Conservation (phyloP, 208 protist species). For the Crithidia fasciculata region DNA sequence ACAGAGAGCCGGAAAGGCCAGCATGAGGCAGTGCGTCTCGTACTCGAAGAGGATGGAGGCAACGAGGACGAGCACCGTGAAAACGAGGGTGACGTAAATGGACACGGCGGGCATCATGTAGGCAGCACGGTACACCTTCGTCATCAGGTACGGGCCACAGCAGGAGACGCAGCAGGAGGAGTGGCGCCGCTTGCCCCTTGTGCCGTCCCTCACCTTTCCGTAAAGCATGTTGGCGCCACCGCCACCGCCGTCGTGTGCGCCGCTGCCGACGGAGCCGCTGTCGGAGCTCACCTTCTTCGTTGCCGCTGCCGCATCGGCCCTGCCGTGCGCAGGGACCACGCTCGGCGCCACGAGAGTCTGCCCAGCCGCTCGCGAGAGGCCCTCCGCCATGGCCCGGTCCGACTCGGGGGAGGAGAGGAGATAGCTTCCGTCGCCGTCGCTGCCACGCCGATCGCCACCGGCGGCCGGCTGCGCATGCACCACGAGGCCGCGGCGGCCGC, state of each 20-base stretch:
- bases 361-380: neutral
- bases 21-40: conserved; percentile 47
- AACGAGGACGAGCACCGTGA: conserved; percentile 29
- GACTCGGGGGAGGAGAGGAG: neutral
- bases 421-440: conserved; percentile 10
- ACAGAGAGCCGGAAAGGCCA: conserved; percentile 42
- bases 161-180: no score
- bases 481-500: conserved; percentile 7
- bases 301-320: neutral
- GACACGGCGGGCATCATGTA: conserved; percentile 34
- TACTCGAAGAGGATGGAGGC: conserved; percentile 47
- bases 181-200: neutral
- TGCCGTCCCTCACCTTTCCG: neutral
- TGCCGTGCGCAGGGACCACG: no score
- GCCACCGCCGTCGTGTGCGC: neutral
- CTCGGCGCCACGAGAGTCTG: neutral
- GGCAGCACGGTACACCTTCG: neutral
- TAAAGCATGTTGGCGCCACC: neutral
- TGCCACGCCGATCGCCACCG: neutral
- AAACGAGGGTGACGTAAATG: conserved; percentile 32
- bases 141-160: no score
- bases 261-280: neutral
- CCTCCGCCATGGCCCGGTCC: neutral
- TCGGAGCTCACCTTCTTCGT: neutral
- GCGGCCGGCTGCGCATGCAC: neutral